phyloP scores from a whole-genome alignment of 352 stramenopile species.

The Globisporangium lucens region DNA sequence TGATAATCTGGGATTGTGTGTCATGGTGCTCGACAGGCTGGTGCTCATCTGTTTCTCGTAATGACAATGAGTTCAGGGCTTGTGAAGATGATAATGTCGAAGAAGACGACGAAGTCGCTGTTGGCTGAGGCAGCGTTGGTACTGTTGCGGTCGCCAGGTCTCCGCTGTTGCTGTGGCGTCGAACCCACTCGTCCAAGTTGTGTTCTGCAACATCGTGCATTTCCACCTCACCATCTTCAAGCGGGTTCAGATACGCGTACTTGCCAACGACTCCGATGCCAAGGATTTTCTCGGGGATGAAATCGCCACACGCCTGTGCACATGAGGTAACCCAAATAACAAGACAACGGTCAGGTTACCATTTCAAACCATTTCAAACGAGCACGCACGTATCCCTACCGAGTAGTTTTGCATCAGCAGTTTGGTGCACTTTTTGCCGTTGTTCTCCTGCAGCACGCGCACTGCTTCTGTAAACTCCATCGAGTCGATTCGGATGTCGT shows the following conservation, averaged over 20 bases:
- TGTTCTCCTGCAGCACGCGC: constrained; percentile 81
- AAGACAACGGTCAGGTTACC: neutral
- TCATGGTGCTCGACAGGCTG: neutral
- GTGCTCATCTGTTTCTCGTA: neutral
- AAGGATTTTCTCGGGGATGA: constrained; percentile 86
- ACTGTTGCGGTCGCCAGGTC: constrained; percentile 16
- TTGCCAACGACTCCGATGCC: constrained; percentile 78
- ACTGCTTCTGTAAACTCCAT: constrained; percentile 81
- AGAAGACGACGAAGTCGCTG: neutral
- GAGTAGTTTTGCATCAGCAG: constrained; percentile 88
- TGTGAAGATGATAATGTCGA: neutral
- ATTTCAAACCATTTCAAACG: neutral
- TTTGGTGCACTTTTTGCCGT: constrained; percentile 83
- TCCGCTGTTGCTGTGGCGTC: constrained; percentile 27
- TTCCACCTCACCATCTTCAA: constrained; percentile 39
- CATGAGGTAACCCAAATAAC: neutral
- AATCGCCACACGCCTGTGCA: constrained; percentile 65
- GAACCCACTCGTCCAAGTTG: constrained; percentile 62
- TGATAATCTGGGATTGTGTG: constrained; percentile 14
- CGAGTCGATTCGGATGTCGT: constrained; percentile 81
- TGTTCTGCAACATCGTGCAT: constrained; percentile 32
- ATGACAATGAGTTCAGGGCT: neutral
- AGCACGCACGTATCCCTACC: constrained; percentile 15
- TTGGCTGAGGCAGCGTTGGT: constrained; percentile 20
- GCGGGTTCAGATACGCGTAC: constrained; percentile 70